Evolutionary conservation across 2,329 filamentous ascomycete genomes (phyloP).

Genomic region (Anisogramma anomala): DNA sequence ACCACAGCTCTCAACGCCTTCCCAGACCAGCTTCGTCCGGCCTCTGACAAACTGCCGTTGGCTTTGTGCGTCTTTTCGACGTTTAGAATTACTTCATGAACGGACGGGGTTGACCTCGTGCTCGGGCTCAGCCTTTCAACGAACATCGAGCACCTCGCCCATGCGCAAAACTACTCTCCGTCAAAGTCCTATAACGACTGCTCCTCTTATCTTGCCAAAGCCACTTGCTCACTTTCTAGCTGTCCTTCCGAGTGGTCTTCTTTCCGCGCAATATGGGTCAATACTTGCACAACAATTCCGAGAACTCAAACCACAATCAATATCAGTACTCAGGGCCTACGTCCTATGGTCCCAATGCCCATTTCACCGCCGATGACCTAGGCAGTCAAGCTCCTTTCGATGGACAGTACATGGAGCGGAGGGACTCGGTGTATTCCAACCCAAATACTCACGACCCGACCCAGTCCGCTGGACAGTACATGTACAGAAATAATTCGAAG

Average conservation of each 20-base stretch:
- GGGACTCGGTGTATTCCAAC: slow-evolving; percentile 3
- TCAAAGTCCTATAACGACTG: not conserved
- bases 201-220: not conserved
- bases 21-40: slow-evolving; percentile 1
- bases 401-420: slow-evolving; percentile 7
- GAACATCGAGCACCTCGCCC: not conserved
- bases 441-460: not conserved
- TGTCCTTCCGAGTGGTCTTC: not conserved
- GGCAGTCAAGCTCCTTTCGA: not conserved
- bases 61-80: not conserved
- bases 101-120: not conserved
- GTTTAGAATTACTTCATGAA: slow-evolving; percentile 4
- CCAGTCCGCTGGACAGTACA: not conserved
- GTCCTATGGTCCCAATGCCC: not conserved
- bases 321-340: slow-evolving; percentile 2
- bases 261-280: slow-evolving; percentile 5
- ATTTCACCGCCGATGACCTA: slow-evolving; percentile 6
- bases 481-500: not conserved
- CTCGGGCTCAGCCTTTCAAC: not conserved
- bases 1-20: slow-evolving; percentile 2
- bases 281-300: slow-evolving; percentile 3
- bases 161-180: not conserved
- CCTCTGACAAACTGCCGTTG: not conserved
- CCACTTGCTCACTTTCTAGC: not conserved
- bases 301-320: not conserved